Evolutionary conservation across 2,329 filamentous ascomycete species (phyloP), one percentile per base, ranked within the genome.

Genomic region (Calonectria multiphialidica): DNA sequence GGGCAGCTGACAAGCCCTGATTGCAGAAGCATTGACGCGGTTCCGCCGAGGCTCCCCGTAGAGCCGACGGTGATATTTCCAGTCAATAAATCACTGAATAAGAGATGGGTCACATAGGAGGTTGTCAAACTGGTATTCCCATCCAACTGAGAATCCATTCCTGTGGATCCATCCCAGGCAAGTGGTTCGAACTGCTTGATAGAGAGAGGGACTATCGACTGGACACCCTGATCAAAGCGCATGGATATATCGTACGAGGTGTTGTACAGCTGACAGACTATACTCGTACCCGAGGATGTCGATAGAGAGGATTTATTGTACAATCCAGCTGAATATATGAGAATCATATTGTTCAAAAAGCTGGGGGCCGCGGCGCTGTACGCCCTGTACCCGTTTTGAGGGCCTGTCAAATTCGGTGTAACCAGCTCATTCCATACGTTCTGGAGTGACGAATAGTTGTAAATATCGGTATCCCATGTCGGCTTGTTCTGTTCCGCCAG

Each of bases 341-440:
- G 13, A 1, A 59, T 59, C 53, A 59, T 59, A 33, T 59, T 59
- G 33, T 59, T 59, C 33, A 59, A 59, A 59, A 59, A 59, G 33
- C 33, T 59, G 5, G 53, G 53, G 15, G 53, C 53, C 33, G 8
- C 53, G 10, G 53, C 53, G 53, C 53, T 59, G 35, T 59, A 59
- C 12, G 53, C 53, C 33, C 53, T 59, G 33, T 59, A 59, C 6
- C 9, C 2, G 12, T 40, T 59, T 40, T 59, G 53, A 18, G 53
- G 33, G 21, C 35, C 23, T 25, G 35, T 13, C 12, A 59, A 10
- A 18, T 59, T 33, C 15, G 53, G 53, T 13, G 40, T 16, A 15
- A 59, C 35, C 21, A 59, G 12, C 33, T 59, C 21, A 16, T 59
- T 33, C 53, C 53, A 59, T 18, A 59, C 53, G 13, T 59, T 33